A percentile compares a stretch with the other conserved stretches of the same genome.
These are phyloP conservation scores for Fusarium cicatricum DNA, from an alignment of 2,329 filamentous ascomycete genomes.

Conservation along the genomic window DNA sequence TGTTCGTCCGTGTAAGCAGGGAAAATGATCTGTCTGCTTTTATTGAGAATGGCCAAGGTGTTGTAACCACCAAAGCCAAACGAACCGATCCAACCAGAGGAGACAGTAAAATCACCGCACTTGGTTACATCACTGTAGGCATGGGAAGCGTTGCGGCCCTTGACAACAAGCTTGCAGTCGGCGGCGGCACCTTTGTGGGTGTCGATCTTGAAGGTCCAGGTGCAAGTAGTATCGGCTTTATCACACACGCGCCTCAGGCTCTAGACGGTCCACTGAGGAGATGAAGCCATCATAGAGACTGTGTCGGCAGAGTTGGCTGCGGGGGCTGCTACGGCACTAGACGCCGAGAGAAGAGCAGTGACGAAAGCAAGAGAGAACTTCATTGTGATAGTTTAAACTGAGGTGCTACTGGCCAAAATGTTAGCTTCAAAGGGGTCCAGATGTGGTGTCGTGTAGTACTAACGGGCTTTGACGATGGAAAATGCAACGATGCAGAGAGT, in stretches of 20 bases:
- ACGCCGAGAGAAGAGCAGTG: conserved; percentile 40
- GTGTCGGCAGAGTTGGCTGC: conserved; percentile 39
- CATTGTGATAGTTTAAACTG: conserved; percentile 49
- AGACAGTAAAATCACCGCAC: conserved; percentile 60
- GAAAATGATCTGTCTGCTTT: conserved; percentile 55
- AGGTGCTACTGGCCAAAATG: too few relatives aligned
- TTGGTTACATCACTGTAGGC: conserved; percentile 49
- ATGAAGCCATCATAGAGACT: conserved; percentile 51
- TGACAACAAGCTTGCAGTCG: conserved; percentile 42
- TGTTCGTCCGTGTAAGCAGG: conserved; percentile 62
- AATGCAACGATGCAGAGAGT: too few relatives aligned
- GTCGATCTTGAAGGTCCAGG: conserved; percentile 54
- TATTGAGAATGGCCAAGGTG: conserved; percentile 57
- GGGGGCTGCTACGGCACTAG: conserved; percentile 45
- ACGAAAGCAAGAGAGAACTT: conserved; percentile 52
- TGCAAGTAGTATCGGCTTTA: conserved; percentile 49
- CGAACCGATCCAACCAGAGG: conserved; percentile 63
- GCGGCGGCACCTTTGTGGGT: conserved; percentile 51
- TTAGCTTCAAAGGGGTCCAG: too few relatives aligned
- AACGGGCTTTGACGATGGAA: too few relatives aligned
- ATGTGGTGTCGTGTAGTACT: too few relatives aligned
- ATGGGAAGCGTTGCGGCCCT: conserved; percentile 45
- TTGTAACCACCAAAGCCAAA: conserved; percentile 64
- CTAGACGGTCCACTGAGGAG: conserved; percentile 53
- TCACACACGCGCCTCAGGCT: conserved; percentile 51